Base-by-base conservation (phyloP, 176 grass and related monocot genomes). In the Aegilops umbellulata region DNA sequence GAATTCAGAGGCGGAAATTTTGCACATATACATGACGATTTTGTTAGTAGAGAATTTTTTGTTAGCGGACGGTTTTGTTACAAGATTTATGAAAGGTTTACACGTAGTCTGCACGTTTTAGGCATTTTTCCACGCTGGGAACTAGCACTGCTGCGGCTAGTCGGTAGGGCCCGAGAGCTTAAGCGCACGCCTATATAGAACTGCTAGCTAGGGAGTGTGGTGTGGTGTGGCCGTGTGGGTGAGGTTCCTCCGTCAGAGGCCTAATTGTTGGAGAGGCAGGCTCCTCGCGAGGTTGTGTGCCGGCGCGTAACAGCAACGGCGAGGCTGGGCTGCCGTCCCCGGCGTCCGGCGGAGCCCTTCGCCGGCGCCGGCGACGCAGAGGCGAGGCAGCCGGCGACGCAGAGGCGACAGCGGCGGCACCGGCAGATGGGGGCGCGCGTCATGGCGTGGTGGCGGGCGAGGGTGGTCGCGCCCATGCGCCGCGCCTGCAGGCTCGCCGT, bases 401-500 rank as follows among this genome's bases (percentile, higher is more conserved):
- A 30, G 10, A 36, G 80, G 14, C 66, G 77, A 8, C 24, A 11
- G 19, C 17, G 11, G 72, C 41, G 17, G 76, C 83, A 4, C 5
- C 74, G 35, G 69, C 81, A 77, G 85, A 91, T 91, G 58, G 87
- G 87, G 25, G 79, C 79, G 32, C 78, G 87, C 69, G 88, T 93
- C 58, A 99, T 99, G 97, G 90, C 97, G 72, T 96, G 97, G 97
- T 96, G 97, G 94, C 90, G 88, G 34, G 68, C 89, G 4, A 90
- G 78, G 63, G 91, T 99, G 64, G 86, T 96, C 15, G 87, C 88
- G 63, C 88, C 92, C 25, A 86, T 96, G 76, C 93, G 88, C 88
- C 88, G 94, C 27, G 97, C 88, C 3, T 99, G 94, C 39, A 74
- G 70, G 94, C 70, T 96, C 83, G 90, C 85, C 87, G 94, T 96